phyloP scores from a whole-genome alignment of 768 basidiomycete genomes.

The Collybia nuda region DNA sequence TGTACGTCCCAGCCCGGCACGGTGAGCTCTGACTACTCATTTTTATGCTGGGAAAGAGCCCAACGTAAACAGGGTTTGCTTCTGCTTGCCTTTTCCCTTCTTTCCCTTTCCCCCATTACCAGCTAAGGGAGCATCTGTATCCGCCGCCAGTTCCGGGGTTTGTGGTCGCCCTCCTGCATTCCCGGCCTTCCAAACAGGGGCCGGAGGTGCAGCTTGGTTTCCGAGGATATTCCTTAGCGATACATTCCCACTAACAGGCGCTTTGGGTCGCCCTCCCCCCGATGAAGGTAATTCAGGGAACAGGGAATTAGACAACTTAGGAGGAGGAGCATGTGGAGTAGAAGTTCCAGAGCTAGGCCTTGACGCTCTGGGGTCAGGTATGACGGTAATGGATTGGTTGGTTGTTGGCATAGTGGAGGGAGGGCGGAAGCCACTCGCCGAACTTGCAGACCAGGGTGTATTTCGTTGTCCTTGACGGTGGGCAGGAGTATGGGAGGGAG shows the following conservation, averaged over 20 bases:
- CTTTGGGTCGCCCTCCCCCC: conserved; percentile 36
- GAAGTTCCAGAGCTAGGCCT: conserved; percentile 12
- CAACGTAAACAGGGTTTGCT: conserved; percentile 78
- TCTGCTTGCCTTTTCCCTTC: conserved; percentile 81
- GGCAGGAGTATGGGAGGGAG: conserved; percentile 20
- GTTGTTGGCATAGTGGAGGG: conserved; percentile 22
- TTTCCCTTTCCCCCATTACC: conserved; percentile 46
- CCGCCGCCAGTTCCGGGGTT: conserved; percentile 7
- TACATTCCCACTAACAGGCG: conserved; percentile 58
- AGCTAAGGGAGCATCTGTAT: conserved; percentile 10
- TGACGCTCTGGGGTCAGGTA: conserved; percentile 15
- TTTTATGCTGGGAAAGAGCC: conserved; percentile 40
- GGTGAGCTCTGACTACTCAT: too few relatives aligned
- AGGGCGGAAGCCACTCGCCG: conserved; percentile 19
- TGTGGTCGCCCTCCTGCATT: conserved; percentile 6
- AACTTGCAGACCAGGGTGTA: conserved; percentile 61
- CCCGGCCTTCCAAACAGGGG: conserved; percentile 41
- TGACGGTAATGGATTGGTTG: conserved; percentile 22
- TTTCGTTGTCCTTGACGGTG: conserved; percentile 48
- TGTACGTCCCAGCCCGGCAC: too few relatives aligned
- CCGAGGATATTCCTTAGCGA: conserved; percentile 71
- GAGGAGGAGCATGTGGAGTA: conserved; percentile 25
- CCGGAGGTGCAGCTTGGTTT: conserved; percentile 30
- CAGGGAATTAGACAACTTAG: conserved; percentile 50
- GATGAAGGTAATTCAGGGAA: conserved; percentile 73